A percentile compares a stretch with the other conserved stretches of the same genome.
phyloP scores from a whole-genome alignment of 257 asterid genomes.

The Solanum ossicruentum region DNA sequence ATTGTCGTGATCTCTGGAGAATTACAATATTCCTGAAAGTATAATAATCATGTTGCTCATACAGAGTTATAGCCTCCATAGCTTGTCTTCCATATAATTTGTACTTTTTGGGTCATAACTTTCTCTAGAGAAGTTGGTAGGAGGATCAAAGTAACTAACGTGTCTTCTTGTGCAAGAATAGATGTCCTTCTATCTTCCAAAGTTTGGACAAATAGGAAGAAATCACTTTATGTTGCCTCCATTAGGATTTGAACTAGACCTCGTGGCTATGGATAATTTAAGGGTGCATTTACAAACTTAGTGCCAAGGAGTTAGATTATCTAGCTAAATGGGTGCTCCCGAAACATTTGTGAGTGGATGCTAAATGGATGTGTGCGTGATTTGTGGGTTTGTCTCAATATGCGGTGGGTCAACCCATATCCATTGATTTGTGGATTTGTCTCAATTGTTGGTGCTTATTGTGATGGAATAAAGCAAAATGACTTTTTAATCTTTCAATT shows the following conservation, averaged over 20 bases:
- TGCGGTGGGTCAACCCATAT: background rate
- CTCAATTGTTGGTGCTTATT: background rate
- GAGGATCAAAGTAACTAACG: background rate
- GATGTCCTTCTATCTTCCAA: background rate
- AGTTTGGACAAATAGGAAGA: background rate
- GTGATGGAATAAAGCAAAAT: no score
- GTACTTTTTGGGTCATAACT: background rate
- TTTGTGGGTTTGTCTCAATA: background rate
- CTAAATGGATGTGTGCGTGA: background rate
- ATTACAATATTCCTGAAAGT: background rate
- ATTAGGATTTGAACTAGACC: background rate
- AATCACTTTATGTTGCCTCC: background rate
- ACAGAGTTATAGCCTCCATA: background rate
- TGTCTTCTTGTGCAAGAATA: background rate
- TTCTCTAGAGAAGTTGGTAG: background rate
- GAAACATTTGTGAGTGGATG: background rate
- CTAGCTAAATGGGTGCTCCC: background rate
- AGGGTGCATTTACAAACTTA: background rate
- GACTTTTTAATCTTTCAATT: no score
- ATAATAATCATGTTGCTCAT: background rate
- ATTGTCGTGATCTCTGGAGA: background rate
- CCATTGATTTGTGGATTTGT: background rate
- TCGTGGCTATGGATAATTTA: background rate
- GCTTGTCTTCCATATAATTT: background rate
- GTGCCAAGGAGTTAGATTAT: background rate